phyloP scores from a whole-genome alignment of 1,284 basidiomycete genomes.

The Afroboletus lepidellus region DNA sequence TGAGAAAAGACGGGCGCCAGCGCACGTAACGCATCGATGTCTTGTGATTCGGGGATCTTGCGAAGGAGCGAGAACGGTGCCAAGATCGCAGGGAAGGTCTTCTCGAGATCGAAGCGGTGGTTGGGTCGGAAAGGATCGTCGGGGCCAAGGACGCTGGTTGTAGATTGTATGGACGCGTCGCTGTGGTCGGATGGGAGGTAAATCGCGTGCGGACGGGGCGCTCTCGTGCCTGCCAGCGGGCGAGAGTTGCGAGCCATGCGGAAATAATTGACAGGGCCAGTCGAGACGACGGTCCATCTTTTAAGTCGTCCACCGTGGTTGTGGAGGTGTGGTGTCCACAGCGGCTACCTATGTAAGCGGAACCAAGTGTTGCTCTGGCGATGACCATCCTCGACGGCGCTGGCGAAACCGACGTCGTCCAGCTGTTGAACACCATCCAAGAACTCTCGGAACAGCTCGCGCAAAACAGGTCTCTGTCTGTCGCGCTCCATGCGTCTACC shows the following conservation, averaged over 20 bases:
- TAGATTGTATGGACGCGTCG: slow-evolving; percentile 13
- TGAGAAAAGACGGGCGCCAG: slow-evolving; percentile 23
- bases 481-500: slow-evolving; percentile 60
- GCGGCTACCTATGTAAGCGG: slow-evolving; percentile 6
- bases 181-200: slow-evolving; percentile 6
- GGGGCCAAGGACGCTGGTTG: slow-evolving; percentile 1
- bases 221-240: slow-evolving; percentile 13
- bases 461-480: slow-evolving; percentile 67
- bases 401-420: slow-evolving; percentile 49
- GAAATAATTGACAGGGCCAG: not conserved
- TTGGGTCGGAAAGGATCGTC: not conserved
- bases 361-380: slow-evolving; percentile 5
- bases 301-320: slow-evolving; percentile 13
- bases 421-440: slow-evolving; percentile 72
- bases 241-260: slow-evolving; percentile 14
- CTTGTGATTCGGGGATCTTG: slow-evolving; percentile 21
- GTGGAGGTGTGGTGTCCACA: slow-evolving; percentile 5
- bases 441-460: slow-evolving; percentile 84
- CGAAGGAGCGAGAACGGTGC: slow-evolving; percentile 25
- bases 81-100: slow-evolving; percentile 34
- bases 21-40: slow-evolving; percentile 30
- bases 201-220: not conserved
- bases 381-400: slow-evolving; percentile 46
- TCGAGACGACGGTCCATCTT: not conserved
- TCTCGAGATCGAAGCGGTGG: slow-evolving; percentile 30